Conservation (phyloP, 1,284 basidiomycete species). For the Jaminaea rosea region DNA sequence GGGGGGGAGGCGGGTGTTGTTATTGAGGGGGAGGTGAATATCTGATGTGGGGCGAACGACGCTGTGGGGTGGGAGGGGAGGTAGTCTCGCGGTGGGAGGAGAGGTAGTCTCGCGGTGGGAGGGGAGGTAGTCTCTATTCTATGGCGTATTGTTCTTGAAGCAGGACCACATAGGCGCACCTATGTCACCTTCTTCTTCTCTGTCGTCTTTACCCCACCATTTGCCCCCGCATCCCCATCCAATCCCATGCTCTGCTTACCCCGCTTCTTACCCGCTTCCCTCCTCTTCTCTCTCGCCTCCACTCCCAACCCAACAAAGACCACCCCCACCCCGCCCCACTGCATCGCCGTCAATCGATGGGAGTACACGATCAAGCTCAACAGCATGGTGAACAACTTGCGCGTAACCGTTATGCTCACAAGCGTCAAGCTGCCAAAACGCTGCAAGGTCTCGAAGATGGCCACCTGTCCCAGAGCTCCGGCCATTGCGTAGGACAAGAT, state of each 20-base stretch:
- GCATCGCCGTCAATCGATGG: conserved; percentile 70
- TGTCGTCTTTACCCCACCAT: conserved; percentile 48
- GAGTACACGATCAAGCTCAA: conserved; percentile 86
- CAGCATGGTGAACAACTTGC: conserved; percentile 97
- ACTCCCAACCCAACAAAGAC: conserved; percentile 90
- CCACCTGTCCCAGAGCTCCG: conserved; percentile 87
- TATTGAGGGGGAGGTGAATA: neutral
- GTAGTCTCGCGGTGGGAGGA: too few species aligned
- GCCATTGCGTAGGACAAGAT: conserved; percentile 77
- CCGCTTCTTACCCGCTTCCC: conserved; percentile 15
- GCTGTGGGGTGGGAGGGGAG: too few species aligned
- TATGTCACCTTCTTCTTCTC: too few species aligned
- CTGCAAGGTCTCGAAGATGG: conserved; percentile 95
- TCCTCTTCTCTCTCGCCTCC: conserved; percentile 60
- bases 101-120: too few species aligned
- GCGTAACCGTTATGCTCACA: conserved; percentile 59
- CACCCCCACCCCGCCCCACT: conserved; percentile 81
- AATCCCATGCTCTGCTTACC: neutral
- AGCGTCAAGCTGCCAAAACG: conserved; percentile 84
- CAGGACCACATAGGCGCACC: too few species aligned
- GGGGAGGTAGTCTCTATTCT: too few species aligned
- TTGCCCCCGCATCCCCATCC: neutral
- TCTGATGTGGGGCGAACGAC: conserved; percentile 5
- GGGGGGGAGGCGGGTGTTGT: neutral
- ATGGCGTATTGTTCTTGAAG: too few species aligned